A percentile compares a stretch with the other conserved stretches of the same genome.
phyloP scores from a whole-genome alignment of 345 rosid genomes.

The Clausena lansium region DNA sequence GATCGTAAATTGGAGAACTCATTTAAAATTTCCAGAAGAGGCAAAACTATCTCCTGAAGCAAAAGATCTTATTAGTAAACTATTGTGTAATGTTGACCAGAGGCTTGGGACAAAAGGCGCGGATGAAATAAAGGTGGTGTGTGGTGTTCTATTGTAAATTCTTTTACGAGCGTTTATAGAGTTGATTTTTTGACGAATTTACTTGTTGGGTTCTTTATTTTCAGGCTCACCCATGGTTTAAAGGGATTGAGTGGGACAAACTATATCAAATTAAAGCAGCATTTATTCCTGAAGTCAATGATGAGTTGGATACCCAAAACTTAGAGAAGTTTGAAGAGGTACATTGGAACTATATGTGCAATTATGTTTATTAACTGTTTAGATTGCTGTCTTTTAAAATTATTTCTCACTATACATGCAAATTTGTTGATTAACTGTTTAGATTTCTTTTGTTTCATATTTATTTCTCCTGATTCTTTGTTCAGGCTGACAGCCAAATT shows the following conservation, averaged over 20 bases:
- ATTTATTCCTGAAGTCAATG: slow-evolving; percentile 93
- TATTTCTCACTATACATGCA: slow-evolving; percentile 3
- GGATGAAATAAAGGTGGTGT: slow-evolving; percentile 84
- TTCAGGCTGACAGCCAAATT: slow-evolving; percentile 66
- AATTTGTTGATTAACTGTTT: slow-evolving; percentile 6
- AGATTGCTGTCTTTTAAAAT: slow-evolving; percentile 10
- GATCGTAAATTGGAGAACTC: slow-evolving; percentile 98
- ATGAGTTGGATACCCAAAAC: slow-evolving; percentile 94
- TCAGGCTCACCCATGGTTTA: slow-evolving; percentile 90
- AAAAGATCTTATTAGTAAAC: slow-evolving; percentile 82
- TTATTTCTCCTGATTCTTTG: slow-evolving; percentile 20
- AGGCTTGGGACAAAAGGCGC: slow-evolving; percentile 94
- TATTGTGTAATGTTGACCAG: slow-evolving; percentile 88
- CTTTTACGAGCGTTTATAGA: slow-evolving; percentile 11
- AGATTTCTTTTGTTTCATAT: slow-evolving; percentile 11
- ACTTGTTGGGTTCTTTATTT: slow-evolving; percentile 26
- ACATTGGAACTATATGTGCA: slow-evolving; percentile 7
- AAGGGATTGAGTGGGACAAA: slow-evolving; percentile 80
- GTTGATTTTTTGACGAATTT: slow-evolving; percentile 15
- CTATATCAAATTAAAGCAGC: slow-evolving; percentile 92
- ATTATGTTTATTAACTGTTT: slow-evolving; percentile 7
- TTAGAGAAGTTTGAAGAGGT: slow-evolving; percentile 99
- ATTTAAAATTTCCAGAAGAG: slow-evolving; percentile 95
- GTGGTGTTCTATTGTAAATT: slow-evolving; percentile 43
- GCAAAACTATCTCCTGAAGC: slow-evolving; percentile 88